phyloP scores from a whole-genome alignment of 2,329 filamentous ascomycete species.

The Graphium sp. region DNA sequence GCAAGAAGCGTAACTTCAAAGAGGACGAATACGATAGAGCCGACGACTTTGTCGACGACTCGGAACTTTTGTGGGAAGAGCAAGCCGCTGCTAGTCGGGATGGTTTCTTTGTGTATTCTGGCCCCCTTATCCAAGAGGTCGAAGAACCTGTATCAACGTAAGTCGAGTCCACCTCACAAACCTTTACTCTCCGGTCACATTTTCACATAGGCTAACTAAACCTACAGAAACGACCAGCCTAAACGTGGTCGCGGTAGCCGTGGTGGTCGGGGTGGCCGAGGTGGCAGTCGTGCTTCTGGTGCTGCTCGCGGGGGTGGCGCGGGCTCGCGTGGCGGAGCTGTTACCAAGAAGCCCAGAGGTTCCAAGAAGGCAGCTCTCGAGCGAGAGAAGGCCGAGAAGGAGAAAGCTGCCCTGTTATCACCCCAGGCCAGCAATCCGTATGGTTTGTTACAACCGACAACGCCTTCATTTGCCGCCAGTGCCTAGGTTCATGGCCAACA shows the following conservation, averaged over 20 bases:
- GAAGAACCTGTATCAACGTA: constrained; percentile 50
- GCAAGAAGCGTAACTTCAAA: constrained; percentile 67
- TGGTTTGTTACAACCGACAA: constrained; percentile 3
- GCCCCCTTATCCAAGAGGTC: constrained; percentile 72
- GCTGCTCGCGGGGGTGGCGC: constrained; percentile 24
- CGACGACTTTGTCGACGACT: constrained; percentile 81
- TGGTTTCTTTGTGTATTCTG: constrained; percentile 96
- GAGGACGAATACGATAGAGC: constrained; percentile 74
- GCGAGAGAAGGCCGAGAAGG: constrained; percentile 3
- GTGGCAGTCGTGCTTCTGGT: constrained; percentile 23
- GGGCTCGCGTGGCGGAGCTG: constrained; percentile 52
- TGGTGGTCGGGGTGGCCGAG: constrained; percentile 26
- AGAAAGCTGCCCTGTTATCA: constrained; percentile 2
- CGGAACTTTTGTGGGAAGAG: constrained; percentile 87
- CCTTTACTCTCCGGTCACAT: constrained; percentile 1
- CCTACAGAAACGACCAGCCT: constrained; percentile 48
- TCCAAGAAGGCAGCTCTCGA: constrained; percentile 2
- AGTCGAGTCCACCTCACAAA: constrained; percentile 11
- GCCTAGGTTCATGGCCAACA: constrained; percentile 2
- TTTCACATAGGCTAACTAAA: no score
- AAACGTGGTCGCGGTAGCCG: constrained; percentile 46
- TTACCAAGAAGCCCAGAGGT: constrained; percentile 2
- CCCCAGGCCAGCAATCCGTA: constrained; percentile 3
- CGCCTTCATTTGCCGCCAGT: not conserved
- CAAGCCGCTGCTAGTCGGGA: constrained; percentile 88